These are phyloP conservation scores for Kwoniella pini DNA, from an alignment of 768 basidiomycete genomes.

Conservation along the genomic window DNA sequence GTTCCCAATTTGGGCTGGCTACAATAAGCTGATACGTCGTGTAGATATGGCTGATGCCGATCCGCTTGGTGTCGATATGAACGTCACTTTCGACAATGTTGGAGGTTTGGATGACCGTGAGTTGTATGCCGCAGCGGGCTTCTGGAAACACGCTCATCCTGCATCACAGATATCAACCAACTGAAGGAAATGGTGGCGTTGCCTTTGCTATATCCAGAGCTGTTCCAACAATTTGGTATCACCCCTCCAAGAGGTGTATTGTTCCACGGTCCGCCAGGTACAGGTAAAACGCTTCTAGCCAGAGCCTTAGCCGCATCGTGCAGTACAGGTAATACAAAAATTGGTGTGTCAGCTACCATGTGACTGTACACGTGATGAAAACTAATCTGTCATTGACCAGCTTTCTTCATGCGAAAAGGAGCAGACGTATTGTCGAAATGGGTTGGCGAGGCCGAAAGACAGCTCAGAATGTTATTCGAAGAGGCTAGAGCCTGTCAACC, in stretches of 20 bases:
- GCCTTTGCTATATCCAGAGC: constrained; percentile 91
- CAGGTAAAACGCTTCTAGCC: constrained; percentile 84
- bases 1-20: neutral
- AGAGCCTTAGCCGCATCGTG: constrained; percentile 92
- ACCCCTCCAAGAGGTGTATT: constrained; percentile 95
- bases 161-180: constrained; percentile 77
- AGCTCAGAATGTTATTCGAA: constrained; percentile 90
- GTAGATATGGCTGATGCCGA: constrained; percentile 89
- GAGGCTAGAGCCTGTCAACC: constrained; percentile 91
- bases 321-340: constrained; percentile 78
- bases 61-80: constrained; percentile 87
- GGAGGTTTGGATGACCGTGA: constrained; percentile 92
- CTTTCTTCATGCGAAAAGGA: constrained; percentile 99
- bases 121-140: no score
- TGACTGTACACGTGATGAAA: neutral
- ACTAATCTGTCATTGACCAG: constrained; percentile 56
- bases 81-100: constrained; percentile 93
- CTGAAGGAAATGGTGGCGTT: constrained; percentile 98
- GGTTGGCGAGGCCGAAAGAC: constrained; percentile 98
- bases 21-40: constrained; percentile 2
- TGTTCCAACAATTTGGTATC: constrained; percentile 89
- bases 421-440: constrained; percentile 97
- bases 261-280: constrained; percentile 98
- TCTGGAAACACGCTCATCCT: neutral
- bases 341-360: constrained; percentile 63